A percentile compares a stretch with the other conserved stretches of the same genome.
Conservation (phyloP, 331 rosid species). For the Cydonia oblonga region DNA sequence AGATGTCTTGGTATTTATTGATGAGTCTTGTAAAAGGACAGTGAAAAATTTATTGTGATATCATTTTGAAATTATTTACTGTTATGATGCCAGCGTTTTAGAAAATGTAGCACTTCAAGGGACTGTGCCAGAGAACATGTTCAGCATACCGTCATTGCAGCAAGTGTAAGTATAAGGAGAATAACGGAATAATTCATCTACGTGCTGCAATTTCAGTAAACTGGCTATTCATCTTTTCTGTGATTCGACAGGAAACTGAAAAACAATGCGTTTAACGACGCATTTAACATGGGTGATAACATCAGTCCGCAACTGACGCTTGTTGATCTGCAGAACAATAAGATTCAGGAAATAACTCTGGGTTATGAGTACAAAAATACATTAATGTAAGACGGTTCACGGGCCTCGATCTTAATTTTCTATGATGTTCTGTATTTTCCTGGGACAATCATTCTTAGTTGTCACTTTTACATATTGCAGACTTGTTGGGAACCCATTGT, state of each 20-base stretch:
- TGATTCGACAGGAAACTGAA: conserved; percentile 50
- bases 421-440: not conserved
- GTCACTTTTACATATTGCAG: conserved; percentile 29
- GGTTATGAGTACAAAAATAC: conserved; percentile 40
- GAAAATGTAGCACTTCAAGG: conserved; percentile 75
- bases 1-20: not conserved
- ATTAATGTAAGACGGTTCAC: conserved; percentile 46
- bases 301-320: conserved; percentile 54
- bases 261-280: conserved; percentile 46
- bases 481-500: conserved; percentile 82
- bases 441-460: conserved; percentile 1
- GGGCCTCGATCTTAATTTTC: conserved; percentile 1
- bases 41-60: not conserved
- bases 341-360: conserved; percentile 33
- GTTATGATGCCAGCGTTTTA: conserved; percentile 30
- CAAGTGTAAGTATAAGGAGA: not conserved
- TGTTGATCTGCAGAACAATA: conserved; percentile 72
- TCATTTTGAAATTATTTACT: conserved; percentile 3
- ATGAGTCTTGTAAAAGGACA: not conserved
- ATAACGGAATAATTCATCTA: not conserved
- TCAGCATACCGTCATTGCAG: not conserved
- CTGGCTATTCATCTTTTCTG: not conserved
- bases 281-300: conserved; percentile 43
- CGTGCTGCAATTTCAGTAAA: not conserved
- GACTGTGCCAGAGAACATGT: not conserved